A percentile compares a stretch with the other conserved stretches of the same genome.
phyloP scores from a whole-genome alignment of 306 rosid species.

The Parietaria judaica region DNA sequence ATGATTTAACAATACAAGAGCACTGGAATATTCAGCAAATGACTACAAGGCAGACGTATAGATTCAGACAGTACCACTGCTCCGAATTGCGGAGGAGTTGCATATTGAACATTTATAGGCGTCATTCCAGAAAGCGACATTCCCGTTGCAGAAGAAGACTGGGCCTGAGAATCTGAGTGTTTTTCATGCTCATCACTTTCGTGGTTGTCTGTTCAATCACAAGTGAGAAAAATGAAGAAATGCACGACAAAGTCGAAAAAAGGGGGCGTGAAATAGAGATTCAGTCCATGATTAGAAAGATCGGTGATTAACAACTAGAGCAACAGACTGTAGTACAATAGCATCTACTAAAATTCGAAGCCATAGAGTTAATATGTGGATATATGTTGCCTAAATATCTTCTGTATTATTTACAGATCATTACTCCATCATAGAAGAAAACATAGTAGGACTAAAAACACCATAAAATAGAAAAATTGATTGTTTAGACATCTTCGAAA shows the following conservation, averaged over 20 bases:
- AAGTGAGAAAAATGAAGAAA: neutral
- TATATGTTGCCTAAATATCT: no score
- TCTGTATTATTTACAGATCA: no score
- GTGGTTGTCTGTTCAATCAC: conserved; percentile 51
- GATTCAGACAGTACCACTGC: conserved; percentile 52
- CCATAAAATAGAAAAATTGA: no score
- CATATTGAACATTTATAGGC: conserved; percentile 51
- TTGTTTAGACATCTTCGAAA: no score
- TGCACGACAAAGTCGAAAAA: no score
- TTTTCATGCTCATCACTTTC: conserved; percentile 57
- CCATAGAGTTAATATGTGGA: no score
- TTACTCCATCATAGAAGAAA: no score
- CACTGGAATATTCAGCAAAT: neutral
- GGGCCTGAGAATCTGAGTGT: conserved; percentile 48
- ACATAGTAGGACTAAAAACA: no score
- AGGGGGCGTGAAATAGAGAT: conserved; percentile 5
- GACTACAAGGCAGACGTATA: conserved; percentile 1
- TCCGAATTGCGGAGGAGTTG: conserved; percentile 62
- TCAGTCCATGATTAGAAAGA: conserved; percentile 8
- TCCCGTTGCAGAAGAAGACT: conserved; percentile 42
- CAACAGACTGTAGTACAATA: neutral
- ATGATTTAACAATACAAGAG: no score
- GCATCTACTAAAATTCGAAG: no score
- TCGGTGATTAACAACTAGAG: neutral
- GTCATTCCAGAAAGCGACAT: conserved; percentile 42